phyloP scores from a whole-genome alignment of 2,329 filamentous ascomycete species.

The Talaromyces sp. region DNA sequence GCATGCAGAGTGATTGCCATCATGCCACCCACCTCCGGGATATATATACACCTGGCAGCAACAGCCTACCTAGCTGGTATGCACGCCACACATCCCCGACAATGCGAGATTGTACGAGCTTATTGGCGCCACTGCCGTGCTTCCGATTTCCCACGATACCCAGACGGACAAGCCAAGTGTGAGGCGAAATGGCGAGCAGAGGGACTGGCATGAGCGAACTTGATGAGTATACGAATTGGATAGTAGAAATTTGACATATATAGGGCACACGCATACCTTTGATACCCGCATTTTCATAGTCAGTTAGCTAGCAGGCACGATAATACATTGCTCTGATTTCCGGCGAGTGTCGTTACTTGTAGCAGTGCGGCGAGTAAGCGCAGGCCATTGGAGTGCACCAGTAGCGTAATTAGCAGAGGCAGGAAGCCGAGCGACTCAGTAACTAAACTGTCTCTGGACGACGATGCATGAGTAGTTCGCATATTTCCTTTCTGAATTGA shows the following conservation, averaged over 20 bases:
- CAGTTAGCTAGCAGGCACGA: background rate
- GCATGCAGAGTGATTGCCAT: conserved; percentile 35
- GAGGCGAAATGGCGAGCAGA: conserved; percentile 33
- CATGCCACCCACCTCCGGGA: conserved; percentile 33
- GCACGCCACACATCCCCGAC: conserved; percentile 30
- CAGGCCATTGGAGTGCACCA: background rate
- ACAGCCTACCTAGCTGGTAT: conserved; percentile 40
- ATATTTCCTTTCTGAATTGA: background rate
- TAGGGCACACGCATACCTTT: background rate
- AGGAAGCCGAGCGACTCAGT: background rate
- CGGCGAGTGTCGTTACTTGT: background rate
- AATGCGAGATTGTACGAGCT: conserved; percentile 35
- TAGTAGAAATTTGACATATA: background rate
- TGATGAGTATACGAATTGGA: background rate
- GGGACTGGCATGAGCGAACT: conserved; percentile 20
- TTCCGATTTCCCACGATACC: conserved; percentile 40
- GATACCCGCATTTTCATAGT: background rate
- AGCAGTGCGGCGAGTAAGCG: background rate
- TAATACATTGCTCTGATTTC: background rate
- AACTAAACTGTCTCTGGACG: conserved; percentile 4
- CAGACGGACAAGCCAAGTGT: conserved; percentile 31
- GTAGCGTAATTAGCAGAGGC: background rate
- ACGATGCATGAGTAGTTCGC: conserved; percentile 1
- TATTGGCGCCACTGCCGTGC: conserved; percentile 42
- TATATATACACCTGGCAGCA: conserved; percentile 41